Conservation (phyloP, 2,329 filamentous ascomycete genomes). For the Fonsecaea multimorphosa region DNA sequence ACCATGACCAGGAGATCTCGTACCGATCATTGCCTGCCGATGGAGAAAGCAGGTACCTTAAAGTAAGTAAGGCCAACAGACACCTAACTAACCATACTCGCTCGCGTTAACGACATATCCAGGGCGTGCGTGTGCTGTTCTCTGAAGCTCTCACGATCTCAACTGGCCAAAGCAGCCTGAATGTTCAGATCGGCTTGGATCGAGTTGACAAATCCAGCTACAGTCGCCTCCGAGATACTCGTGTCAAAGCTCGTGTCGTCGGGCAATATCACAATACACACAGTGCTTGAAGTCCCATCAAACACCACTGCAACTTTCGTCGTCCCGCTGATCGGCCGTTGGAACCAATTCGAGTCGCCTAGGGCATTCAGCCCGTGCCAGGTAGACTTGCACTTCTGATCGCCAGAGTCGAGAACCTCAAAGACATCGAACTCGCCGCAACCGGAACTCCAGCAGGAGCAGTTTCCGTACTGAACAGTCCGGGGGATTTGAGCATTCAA, state of each 20-base stretch:
- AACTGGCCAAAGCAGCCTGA: conserved; percentile 23
- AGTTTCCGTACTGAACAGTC: conserved; percentile 71
- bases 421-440: conserved; percentile 80
- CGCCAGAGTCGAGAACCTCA: conserved; percentile 71
- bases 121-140: neutral
- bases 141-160: conserved; percentile 2
- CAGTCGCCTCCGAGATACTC: conserved; percentile 24
- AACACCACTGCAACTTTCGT: conserved; percentile 72
- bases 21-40: neutral
- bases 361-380: conserved; percentile 66
- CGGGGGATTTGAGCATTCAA: conserved; percentile 76
- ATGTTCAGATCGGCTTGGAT: conserved; percentile 23
- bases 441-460: conserved; percentile 73
- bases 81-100: neutral
- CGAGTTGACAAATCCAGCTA: conserved; percentile 28
- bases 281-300: conserved; percentile 40
- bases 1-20: neutral
- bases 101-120: neutral
- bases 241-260: conserved; percentile 33
- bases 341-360: conserved; percentile 74
- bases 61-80: neutral
- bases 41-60: neutral
- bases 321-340: conserved; percentile 63
- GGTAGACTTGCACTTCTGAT: conserved; percentile 71
- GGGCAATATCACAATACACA: conserved; percentile 33